Evolutionary conservation across 495 filamentous ascomycete species (phyloP), one percentile per base, ranked within the genome.

Genomic region (Daldinia concentrica): DNA sequence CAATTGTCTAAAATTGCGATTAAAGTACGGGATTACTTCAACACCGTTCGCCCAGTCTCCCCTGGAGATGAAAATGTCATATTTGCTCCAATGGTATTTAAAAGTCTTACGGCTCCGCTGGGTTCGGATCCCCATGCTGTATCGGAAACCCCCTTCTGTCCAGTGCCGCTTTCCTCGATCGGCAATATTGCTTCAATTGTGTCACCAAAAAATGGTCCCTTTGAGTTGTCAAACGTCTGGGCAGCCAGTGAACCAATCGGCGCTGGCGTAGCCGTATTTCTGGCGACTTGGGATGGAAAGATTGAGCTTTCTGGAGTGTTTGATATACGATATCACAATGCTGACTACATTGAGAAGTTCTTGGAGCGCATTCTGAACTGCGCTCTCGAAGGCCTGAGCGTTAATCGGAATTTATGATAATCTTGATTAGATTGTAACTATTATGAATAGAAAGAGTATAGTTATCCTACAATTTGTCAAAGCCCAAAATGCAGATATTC

Each of bases 221-320:
- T 71, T n/a, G 22, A 66, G 11, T 37, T 71, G 4, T 58, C 32
- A 1, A 32, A 43, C 2, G 62, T 66, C 32, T 71, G 68, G 68
- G 62, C 62, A 30, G 62, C 68, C 1, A 66, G 68, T 32, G 68
- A 71, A 9, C 62, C 68, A 3, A 66, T 71, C 4, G 68, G 68
- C 2, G 62, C 68, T 2, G 68, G 68, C 3, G 68, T 71, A 15
- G 68, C 68, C 1, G 26, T 66, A 1, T 65, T 71, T 29, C 62
- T 71, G 14, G 68, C 62, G 9, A 71, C 68, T n/a, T 71, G 68
- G 68, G 51, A 66, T 9, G 68, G 68, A 32, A 26, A 43, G 41
- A 66, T 71, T 36, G 62, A 71, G 24, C 51, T 66, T 43, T 71
- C 68, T 6, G 58, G 12, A 0, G 68, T 71, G 7, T 71, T 71